Evolutionary conservation across 768 basidiomycete genomes (phyloP).

Genomic region (Tricholoma terreum): DNA sequence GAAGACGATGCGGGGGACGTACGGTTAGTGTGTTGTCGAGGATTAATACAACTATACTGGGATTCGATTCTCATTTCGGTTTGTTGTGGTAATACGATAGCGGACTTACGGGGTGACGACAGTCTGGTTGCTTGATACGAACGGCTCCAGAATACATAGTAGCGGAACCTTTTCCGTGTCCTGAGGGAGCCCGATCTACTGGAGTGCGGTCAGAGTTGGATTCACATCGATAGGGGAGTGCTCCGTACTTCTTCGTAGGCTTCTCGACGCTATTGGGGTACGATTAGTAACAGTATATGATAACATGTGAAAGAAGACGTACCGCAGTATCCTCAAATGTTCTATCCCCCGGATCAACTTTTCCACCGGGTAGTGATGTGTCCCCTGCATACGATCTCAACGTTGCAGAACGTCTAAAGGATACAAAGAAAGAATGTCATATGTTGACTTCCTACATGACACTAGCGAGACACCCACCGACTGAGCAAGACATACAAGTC

Average conservation of each 20-base stretch:
- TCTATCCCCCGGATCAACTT: slow-evolving; percentile 64
- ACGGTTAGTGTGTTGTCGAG: slow-evolving; percentile 75
- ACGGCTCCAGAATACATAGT: too few relatives aligned
- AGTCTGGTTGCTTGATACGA: too few relatives aligned
- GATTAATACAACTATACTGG: slow-evolving; percentile 81
- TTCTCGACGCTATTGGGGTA: slow-evolving; percentile 62
- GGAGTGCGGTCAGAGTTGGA: slow-evolving; percentile 38
- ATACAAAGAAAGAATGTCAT: background rate
- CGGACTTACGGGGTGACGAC: too few relatives aligned
- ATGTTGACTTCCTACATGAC: background rate
- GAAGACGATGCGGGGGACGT: slow-evolving; percentile 12
- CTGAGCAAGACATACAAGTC: slow-evolving; percentile 86
- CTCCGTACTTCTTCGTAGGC: slow-evolving; percentile 80
- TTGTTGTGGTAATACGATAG: slow-evolving; percentile 29
- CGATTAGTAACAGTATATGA: background rate
- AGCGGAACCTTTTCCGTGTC: too few relatives aligned
- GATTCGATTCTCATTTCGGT: slow-evolving; percentile 47
- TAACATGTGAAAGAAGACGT: slow-evolving; percentile 21
- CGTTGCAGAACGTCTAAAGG: slow-evolving; percentile 63
- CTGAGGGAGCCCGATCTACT: too few relatives aligned
- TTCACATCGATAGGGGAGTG: slow-evolving; percentile 50
- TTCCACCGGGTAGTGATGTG: slow-evolving; percentile 86
- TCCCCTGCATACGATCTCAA: slow-evolving; percentile 82
- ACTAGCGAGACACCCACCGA: slow-evolving; percentile 48
- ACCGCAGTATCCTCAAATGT: slow-evolving; percentile 82